These are phyloP conservation scores for Diplodia sapinea DNA, from an alignment of 2,329 filamentous ascomycete genomes.

Conservation along the genomic window DNA sequence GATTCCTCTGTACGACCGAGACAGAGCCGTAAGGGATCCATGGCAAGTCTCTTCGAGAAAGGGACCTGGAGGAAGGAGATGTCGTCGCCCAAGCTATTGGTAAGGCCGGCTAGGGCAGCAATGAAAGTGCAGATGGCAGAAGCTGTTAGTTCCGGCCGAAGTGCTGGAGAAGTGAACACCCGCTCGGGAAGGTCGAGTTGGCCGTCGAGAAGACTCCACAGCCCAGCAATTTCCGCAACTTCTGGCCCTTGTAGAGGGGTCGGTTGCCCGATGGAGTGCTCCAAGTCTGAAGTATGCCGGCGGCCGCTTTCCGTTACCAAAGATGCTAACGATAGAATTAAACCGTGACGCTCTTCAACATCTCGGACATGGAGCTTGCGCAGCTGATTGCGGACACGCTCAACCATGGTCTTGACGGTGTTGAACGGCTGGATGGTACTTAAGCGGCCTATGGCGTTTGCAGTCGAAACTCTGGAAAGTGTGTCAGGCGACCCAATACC, in stretches of 20 bases:
- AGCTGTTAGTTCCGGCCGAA: constrained; percentile 69
- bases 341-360: constrained; percentile 72
- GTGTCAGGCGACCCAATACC: constrained; percentile 83
- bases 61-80: background rate
- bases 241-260: background rate
- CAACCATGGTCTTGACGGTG: constrained; percentile 49
- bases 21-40: constrained; percentile 41
- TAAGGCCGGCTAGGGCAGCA: constrained; percentile 42
- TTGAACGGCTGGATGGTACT: constrained; percentile 47
- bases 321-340: constrained; percentile 67
- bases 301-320: constrained; percentile 44
- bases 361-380: constrained; percentile 60
- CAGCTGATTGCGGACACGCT: constrained; percentile 54
- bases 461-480: constrained; percentile 73
- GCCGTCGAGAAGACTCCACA: constrained; percentile 40
- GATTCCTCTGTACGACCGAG: constrained; percentile 45
- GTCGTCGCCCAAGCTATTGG: constrained; percentile 37
- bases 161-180: constrained; percentile 49
- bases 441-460: constrained; percentile 69
- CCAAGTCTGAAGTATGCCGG: background rate
- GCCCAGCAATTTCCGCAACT: constrained; percentile 34
- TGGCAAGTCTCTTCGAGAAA: constrained; percentile 11
- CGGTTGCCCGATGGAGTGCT: no score
- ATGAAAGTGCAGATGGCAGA: constrained; percentile 67
- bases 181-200: constrained; percentile 47